A percentile compares a stretch with the other conserved stretches of the same genome.
Evolutionary conservation across 345 rosid species (phyloP).

Genomic region (sweet orange (Citrus sinensis)): DNA sequence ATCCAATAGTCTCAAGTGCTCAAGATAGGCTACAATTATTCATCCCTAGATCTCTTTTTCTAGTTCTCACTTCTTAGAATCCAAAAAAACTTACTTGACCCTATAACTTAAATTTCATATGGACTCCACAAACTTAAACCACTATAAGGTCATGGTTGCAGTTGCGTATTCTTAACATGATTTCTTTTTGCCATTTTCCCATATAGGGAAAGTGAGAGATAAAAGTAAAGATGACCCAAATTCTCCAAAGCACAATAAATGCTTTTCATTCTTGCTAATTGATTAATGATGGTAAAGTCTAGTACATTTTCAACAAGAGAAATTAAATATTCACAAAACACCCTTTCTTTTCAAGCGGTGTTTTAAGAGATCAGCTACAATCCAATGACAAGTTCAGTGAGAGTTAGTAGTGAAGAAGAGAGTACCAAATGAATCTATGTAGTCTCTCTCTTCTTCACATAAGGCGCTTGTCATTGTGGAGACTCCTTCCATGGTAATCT

Average conservation of each 20-base stretch:
- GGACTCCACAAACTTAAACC: not conserved
- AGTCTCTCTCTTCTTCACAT: not conserved
- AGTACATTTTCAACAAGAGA: not conserved
- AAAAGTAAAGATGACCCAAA: not conserved
- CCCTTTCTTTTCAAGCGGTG: not conserved
- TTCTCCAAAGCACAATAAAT: not conserved
- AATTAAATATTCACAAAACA: constrained; percentile 13
- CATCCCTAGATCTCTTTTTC: not conserved
- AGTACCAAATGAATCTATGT: constrained; percentile 3
- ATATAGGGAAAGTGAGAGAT: rapidly evolving
- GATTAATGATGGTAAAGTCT: not conserved
- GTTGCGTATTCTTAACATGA: not conserved
- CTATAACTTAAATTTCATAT: not conserved
- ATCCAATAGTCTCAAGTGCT: not conserved
- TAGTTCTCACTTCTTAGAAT: not conserved
- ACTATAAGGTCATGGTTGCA: not conserved
- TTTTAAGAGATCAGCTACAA: constrained; percentile 12
- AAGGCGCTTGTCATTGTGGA: constrained; percentile 32
- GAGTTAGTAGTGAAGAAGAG: constrained; percentile 9
- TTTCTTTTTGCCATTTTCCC: not conserved
- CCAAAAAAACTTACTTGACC: not conserved
- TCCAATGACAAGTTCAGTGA: constrained; percentile 18
- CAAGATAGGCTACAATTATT: not conserved
- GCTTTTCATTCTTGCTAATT: not conserved
- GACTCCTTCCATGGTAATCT: constrained; percentile 85